Conservation (phyloP, 352 stramenopile species). For the Globisporangium polare region DNA sequence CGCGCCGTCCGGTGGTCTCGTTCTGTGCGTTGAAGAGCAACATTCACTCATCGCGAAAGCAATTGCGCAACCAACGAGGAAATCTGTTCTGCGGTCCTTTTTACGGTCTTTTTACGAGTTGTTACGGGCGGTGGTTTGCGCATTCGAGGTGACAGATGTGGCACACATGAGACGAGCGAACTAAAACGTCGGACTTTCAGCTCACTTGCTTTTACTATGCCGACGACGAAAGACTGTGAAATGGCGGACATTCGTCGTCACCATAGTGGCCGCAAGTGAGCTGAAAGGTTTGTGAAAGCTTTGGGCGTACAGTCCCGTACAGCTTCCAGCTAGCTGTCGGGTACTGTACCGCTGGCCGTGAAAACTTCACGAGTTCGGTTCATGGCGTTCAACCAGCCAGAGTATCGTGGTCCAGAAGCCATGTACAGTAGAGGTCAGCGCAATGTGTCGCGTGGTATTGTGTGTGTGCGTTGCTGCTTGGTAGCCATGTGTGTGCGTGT, state of each 20-base stretch:
- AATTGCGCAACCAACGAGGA: background rate
- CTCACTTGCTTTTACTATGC: too few species aligned
- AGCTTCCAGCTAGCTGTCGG: too few species aligned
- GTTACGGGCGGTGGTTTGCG: slow-evolving; percentile 5
- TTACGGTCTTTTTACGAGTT: slow-evolving; percentile 7
- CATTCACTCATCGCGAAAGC: background rate
- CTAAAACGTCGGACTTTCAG: too few species aligned
- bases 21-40: slow-evolving; percentile 7
- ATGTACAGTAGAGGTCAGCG: background rate
- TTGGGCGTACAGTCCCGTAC: too few species aligned
- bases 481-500: background rate
- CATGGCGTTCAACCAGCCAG: background rate
- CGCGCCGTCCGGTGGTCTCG: slow-evolving; percentile 5
- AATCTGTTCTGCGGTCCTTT: slow-evolving; percentile 1
- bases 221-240: too few species aligned
- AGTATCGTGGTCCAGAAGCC: background rate
- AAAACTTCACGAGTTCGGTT: too few species aligned
- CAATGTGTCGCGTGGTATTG: background rate
- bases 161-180: slow-evolving; percentile 8
- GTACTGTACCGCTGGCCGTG: too few species aligned
- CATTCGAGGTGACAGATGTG: slow-evolving; percentile 2
- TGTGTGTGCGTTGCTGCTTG: too few species aligned
- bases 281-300: too few species aligned
- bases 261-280: too few species aligned
- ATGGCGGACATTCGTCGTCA: too few species aligned